These are phyloP conservation scores for Allodekkera sacchari DNA, from an alignment of 805 yeast species.

Conservation along the genomic window DNA sequence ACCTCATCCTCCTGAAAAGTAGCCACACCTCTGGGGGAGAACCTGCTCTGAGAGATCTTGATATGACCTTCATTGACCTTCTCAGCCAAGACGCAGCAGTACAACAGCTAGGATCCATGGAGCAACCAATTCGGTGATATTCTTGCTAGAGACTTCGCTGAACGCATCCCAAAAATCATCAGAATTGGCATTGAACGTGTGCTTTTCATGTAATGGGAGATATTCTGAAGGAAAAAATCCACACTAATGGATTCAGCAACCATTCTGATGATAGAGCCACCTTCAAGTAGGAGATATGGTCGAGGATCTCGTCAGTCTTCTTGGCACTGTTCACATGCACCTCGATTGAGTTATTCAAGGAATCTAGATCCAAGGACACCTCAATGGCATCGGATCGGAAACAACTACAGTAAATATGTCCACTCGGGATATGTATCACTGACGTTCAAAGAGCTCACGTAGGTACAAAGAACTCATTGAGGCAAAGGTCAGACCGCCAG, in stretches of 20 bases:
- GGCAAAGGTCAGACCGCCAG: constrained; percentile 92
- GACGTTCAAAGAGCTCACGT: constrained; percentile 68
- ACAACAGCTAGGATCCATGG: constrained; percentile 70
- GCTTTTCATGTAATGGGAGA: constrained; percentile 57
- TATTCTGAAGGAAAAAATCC: constrained; percentile 64
- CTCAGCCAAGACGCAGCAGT: constrained; percentile 53
- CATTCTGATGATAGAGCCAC: constrained; percentile 74
- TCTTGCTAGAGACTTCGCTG: constrained; percentile 52
- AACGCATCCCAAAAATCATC: constrained; percentile 66
- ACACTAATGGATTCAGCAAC: constrained; percentile 62
- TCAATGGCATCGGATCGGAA: constrained; percentile 43
- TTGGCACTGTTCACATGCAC: constrained; percentile 73
- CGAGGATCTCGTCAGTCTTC: constrained; percentile 77
- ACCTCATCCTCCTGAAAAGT: constrained; percentile 47
- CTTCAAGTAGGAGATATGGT: constrained; percentile 73
- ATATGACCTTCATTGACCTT: constrained; percentile 28
- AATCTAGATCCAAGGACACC: constrained; percentile 44
- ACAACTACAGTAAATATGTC: constrained; percentile 55
- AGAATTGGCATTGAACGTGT: constrained; percentile 66
- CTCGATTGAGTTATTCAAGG: constrained; percentile 57
- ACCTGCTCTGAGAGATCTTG: constrained; percentile 48
- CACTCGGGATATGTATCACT: constrained; percentile 70
- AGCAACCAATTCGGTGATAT: constrained; percentile 52
- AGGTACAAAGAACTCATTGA: constrained; percentile 85
- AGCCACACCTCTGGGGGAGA: constrained; percentile 53